Conservation (phyloP, 139 green algal genomes). For the Chloropicon primus region DNA sequence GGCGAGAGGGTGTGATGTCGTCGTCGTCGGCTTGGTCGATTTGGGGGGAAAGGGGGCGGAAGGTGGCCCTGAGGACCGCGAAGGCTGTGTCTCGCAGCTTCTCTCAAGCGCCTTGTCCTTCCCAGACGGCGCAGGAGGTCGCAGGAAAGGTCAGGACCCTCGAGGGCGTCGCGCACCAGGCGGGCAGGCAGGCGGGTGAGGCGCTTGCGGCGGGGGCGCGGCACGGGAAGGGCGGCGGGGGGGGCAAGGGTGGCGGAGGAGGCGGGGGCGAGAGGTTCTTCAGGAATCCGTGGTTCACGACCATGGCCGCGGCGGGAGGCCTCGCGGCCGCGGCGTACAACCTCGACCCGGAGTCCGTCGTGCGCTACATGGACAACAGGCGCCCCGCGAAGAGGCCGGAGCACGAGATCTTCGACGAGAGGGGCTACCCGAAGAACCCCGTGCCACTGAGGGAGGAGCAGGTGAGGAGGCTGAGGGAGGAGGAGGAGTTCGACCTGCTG, state of each 20-base stretch:
- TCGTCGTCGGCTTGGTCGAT: too few species aligned
- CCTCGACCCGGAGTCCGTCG: not conserved
- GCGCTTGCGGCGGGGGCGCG: not conserved
- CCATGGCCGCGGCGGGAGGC: not conserved
- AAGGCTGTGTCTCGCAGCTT: too few species aligned
- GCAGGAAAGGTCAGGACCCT: too few species aligned
- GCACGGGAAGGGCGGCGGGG: not conserved
- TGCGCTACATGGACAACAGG: not conserved
- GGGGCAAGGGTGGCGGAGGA: not conserved
- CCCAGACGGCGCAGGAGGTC: too few species aligned
- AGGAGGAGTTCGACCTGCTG: conserved; percentile 58
- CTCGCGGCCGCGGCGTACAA: not conserved
- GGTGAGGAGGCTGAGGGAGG: not conserved
- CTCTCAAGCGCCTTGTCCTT: too few species aligned
- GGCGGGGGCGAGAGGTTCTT: not conserved
- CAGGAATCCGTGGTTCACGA: not conserved
- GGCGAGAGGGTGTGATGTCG: too few species aligned
- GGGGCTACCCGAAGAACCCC: not conserved
- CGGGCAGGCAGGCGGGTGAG: too few species aligned
- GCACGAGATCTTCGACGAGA: not conserved
- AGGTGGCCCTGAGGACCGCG: too few species aligned
- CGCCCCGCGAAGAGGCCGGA: not conserved
- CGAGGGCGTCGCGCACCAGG: too few species aligned
- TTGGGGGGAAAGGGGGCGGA: too few species aligned
- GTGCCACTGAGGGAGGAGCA: not conserved